Conservation (phyloP, 768 basidiomycete genomes). For the Auriscalpium orientale region DNA sequence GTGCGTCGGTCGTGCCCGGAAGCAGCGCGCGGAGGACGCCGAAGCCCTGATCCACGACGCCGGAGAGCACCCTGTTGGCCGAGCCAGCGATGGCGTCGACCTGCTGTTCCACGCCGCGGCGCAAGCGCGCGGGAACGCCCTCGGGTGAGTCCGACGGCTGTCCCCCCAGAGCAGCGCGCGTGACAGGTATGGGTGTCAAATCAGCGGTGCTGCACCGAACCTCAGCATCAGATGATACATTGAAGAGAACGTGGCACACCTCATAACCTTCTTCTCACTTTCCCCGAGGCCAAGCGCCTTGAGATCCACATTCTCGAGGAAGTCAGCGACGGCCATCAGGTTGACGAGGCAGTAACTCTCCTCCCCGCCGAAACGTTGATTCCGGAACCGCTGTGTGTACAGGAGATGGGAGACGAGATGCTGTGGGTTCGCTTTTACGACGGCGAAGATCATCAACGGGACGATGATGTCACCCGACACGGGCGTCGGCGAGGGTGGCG, state of each 20-base stretch:
- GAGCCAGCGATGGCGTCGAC: constrained; percentile 77
- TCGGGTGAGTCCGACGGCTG: constrained; percentile 35
- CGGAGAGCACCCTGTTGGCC: constrained; percentile 69
- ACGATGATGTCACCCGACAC: constrained; percentile 87
- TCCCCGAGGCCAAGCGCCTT: constrained; percentile 58
- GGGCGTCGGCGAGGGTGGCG: constrained; percentile 33
- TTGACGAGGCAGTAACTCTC: constrained; percentile 92
- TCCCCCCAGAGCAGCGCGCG: constrained; percentile 39
- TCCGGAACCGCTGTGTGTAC: constrained; percentile 53
- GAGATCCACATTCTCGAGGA: constrained; percentile 90
- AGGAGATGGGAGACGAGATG: constrained; percentile 69
- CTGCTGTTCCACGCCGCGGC: constrained; percentile 71
- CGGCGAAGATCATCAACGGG: constrained; percentile 88
- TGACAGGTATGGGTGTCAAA: constrained; percentile 72
- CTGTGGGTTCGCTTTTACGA: constrained; percentile 87
- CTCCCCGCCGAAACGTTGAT: constrained; percentile 62
- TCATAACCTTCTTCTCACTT: constrained; percentile 46
- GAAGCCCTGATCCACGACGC: constrained; percentile 87
- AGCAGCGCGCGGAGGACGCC: constrained; percentile 78
- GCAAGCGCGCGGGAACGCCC: constrained; percentile 47
- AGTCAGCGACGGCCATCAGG: constrained; percentile 91
- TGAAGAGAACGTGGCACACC: constrained; percentile 31
- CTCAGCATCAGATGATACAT: no score
- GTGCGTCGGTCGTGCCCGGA: constrained; percentile 32
- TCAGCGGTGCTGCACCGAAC: constrained; percentile 53